Evolutionary conservation across 176 grass and related monocot genomes (phyloP), one percentile per base, ranked within the genome.

Genomic region (Aechmea fasciata): DNA sequence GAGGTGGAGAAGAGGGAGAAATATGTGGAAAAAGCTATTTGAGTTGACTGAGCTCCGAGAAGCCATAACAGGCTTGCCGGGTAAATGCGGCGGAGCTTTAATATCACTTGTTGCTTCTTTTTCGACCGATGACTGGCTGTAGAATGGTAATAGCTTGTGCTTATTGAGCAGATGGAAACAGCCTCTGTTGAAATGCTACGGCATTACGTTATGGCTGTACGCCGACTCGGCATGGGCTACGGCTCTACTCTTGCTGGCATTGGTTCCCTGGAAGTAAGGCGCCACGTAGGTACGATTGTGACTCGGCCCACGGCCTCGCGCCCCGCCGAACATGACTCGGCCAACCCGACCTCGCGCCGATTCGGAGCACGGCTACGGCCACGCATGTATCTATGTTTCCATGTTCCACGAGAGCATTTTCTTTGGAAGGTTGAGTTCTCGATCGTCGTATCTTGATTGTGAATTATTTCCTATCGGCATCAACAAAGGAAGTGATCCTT

Each of bases 161-260:
- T 59, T 20, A 9, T 59, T 59, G 19, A 19, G 64, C 75, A 97
- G 93, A 97, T 97, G 93, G 93, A 97, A 53, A 92, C 84, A 33
- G 64, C 89, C 28, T 41, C 73, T 48, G 74, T 81, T 69, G 71
- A 10, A 97, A 79, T 49, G 69, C 76, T 26, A 85, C 59, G 11
- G 63, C 92, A 74, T 79, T 97, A 97, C 81, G 82, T 97, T 11
- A 97, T 97, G 93, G 86, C 93, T 52, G 93, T 97, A 67, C 89
- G 0, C 75, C 93, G 0, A 92, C 93, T 1, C 74, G 93, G 50
- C 77, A n/a, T n/a, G n/a, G n/a, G n/a, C n/a, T n/a, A n/a, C n/a
- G n/a, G n/a, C n/a, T 97, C 12, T 97, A 97, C 82, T 97, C 93
- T 4, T 97, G 92, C 93, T 1, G 93, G 93, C 61, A 87, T 92